Conservation (phyloP, 2,329 filamentous ascomycete genomes). For the Helotiales sp. region DNA sequence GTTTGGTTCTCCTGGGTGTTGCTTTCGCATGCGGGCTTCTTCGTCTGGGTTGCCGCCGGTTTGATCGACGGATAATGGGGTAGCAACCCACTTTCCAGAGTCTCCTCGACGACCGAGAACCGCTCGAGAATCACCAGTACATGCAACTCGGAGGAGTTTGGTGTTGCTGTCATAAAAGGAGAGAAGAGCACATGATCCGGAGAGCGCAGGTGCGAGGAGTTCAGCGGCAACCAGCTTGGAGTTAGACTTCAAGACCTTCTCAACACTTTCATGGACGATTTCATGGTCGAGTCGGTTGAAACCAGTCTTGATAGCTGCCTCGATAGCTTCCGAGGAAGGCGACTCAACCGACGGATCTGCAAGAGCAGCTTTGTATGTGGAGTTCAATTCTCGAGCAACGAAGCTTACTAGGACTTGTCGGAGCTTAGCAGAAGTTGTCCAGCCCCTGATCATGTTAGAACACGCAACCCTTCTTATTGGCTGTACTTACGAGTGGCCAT, state of each 20-base stretch:
- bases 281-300: conserved; percentile 90
- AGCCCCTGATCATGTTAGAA: conserved; percentile 66
- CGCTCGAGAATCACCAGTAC: conserved; percentile 94
- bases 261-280: conserved; percentile 90
- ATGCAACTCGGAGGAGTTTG: conserved; percentile 89
- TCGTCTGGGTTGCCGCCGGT: conserved; percentile 90
- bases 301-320: conserved; percentile 88
- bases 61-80: conserved; percentile 87
- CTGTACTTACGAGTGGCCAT: conserved; percentile 88
- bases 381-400: conserved; percentile 90
- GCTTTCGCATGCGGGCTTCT: conserved; percentile 77
- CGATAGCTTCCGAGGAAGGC: conserved; percentile 80
- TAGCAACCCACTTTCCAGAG: conserved; percentile 92
- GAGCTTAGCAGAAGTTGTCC: conserved; percentile 96
- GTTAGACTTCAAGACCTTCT: conserved; percentile 86
- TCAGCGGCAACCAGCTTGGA: conserved; percentile 92
- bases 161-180: conserved; percentile 93
- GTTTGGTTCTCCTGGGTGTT: conserved; percentile 87
- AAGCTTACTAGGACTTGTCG: conserved; percentile 91
- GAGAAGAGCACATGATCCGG: conserved; percentile 94
- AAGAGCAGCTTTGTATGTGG: conserved; percentile 80
- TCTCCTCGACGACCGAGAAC: conserved; percentile 80
- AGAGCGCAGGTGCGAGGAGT: conserved; percentile 87
- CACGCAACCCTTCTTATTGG: not conserved
- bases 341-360: conserved; percentile 59